A percentile compares a stretch with the other conserved stretches of the same genome.
Evolutionary conservation across 1,284 basidiomycete genomes (phyloP).

Genomic region (Sporisorium scitamineum): DNA sequence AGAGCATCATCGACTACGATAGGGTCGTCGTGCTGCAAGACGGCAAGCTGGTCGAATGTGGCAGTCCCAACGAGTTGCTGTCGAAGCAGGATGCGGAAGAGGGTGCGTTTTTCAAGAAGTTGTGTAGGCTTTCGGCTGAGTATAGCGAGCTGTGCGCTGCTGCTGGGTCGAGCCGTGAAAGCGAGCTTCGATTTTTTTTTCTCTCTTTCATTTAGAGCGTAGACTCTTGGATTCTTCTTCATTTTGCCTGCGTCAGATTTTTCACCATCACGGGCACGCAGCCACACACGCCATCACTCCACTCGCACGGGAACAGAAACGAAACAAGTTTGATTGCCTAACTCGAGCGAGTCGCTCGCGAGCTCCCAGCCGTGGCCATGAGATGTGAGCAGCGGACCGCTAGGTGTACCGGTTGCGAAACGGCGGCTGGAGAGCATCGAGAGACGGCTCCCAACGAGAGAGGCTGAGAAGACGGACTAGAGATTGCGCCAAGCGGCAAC

Average conservation of each 20-base stretch:
- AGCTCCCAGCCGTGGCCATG: too few species aligned
- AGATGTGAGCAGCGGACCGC: too few species aligned
- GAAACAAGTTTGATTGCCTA: too few species aligned
- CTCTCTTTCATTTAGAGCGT: not conserved
- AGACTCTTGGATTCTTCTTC: not conserved
- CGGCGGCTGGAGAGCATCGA: too few species aligned
- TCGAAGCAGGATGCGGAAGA: constrained; percentile 25
- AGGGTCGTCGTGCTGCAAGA: constrained; percentile 76
- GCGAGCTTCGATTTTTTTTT: not conserved
- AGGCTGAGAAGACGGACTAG: too few species aligned
- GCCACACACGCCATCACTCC: too few species aligned
- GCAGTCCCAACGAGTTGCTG: constrained; percentile 75
- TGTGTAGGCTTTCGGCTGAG: constrained; percentile 41
- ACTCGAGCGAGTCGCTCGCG: too few species aligned
- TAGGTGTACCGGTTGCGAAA: too few species aligned
- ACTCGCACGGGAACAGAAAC: too few species aligned
- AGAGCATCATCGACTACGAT: constrained; percentile 74
- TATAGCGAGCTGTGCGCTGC: constrained; percentile 33
- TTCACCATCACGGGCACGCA: too few species aligned
- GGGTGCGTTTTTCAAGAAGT: constrained; percentile 30
- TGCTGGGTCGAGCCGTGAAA: constrained; percentile 20
- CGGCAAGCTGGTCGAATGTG: constrained; percentile 75
- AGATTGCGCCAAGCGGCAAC: too few species aligned
- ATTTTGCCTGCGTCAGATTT: not conserved
- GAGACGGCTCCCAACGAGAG: too few species aligned